These are phyloP conservation scores for Mediolabrus comicus DNA, from an alignment of 108 stramenopile species.

Conservation along the genomic window DNA sequence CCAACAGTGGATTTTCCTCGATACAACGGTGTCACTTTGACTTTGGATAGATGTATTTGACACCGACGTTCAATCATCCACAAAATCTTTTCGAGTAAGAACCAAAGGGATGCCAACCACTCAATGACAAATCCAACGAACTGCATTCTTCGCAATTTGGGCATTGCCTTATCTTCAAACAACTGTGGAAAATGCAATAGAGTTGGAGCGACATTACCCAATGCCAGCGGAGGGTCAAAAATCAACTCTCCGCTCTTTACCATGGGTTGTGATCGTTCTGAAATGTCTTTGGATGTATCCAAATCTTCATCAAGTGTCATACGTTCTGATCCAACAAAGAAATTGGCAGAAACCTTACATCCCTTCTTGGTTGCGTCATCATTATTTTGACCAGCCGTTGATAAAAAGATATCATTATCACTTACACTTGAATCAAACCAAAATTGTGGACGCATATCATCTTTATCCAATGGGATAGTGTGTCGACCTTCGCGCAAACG, in stretches of 20 bases:
- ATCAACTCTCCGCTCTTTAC: conserved; percentile 69
- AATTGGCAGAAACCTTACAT: conserved; percentile 57
- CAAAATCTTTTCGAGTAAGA: conserved; percentile 70
- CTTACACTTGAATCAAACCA: conserved; percentile 45
- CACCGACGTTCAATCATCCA: conserved; percentile 80
- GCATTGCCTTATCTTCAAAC: conserved; percentile 74
- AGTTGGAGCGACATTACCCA: conserved; percentile 85
- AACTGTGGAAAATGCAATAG: conserved; percentile 84
- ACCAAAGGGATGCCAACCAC: conserved; percentile 59
- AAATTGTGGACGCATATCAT: conserved; percentile 81
- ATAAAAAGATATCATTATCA: conserved; percentile 5
- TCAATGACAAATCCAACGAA: conserved; percentile 63
- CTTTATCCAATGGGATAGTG: conserved; percentile 78
- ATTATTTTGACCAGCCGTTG: not conserved
- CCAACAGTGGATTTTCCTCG: conserved; percentile 34
- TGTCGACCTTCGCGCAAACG: conserved; percentile 67
- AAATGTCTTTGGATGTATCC: conserved; percentile 56
- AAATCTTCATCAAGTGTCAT: conserved; percentile 70
- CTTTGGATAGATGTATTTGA: conserved; percentile 76
- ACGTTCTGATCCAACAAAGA: conserved; percentile 64
- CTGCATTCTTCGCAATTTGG: conserved; percentile 56
- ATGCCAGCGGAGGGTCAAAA: conserved; percentile 75
- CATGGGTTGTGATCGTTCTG: conserved; percentile 67
- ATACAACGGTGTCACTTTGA: conserved; percentile 68
- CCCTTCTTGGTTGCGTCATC: conserved; percentile 36